A percentile compares a stretch with the other conserved stretches of the same genome.
Evolutionary conservation across 208 protist genomes (phyloP).

Genomic region (Porcisia hertigi): DNA sequence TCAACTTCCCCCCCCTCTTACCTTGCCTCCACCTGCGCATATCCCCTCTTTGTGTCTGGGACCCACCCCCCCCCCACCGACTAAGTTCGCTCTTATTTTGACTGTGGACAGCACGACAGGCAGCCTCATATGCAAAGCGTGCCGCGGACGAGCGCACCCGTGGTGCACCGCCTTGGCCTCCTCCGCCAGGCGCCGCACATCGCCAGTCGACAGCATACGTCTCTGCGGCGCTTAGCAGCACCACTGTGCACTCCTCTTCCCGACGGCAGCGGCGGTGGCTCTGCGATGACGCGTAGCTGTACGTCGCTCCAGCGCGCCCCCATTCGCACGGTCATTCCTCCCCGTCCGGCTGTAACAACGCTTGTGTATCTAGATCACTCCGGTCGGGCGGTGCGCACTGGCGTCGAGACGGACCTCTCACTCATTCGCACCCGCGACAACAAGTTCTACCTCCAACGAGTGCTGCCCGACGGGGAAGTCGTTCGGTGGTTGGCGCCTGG

Average conservation of each 20-base stretch:
- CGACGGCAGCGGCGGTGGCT: conserved; percentile 2
- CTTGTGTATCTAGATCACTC: conserved; percentile 77
- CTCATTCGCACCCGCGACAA: conserved; percentile 89
- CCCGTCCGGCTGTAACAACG: conserved; percentile 79
- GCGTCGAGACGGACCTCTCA: conserved; percentile 72
- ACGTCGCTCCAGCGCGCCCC: conserved; percentile 7
- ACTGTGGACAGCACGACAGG: not conserved
- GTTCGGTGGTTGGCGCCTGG: conserved; percentile 83
- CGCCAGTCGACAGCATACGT: not conserved
- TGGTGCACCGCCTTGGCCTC: not conserved
- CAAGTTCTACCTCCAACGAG: conserved; percentile 91
- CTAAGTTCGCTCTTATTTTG: not conserved
- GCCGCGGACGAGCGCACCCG: not conserved
- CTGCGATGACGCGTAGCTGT: not conserved
- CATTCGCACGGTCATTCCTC: conserved; percentile 85
- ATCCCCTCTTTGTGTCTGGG: not conserved
- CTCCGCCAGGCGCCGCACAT: not conserved
- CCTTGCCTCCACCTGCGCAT: not conserved
- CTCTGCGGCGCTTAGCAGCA: not conserved
- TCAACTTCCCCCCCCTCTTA: not conserved
- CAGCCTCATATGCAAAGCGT: conserved; percentile 2
- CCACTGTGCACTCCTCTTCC: not conserved
- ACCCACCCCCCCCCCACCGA: too few species aligned
- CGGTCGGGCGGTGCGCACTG: conserved; percentile 58
- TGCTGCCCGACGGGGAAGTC: conserved; percentile 76